Percentiles rank a stretch among this genome's conserved stretches.
phyloP scores from a whole-genome alignment of 805 yeast species.

The Kuraishia cidri region DNA sequence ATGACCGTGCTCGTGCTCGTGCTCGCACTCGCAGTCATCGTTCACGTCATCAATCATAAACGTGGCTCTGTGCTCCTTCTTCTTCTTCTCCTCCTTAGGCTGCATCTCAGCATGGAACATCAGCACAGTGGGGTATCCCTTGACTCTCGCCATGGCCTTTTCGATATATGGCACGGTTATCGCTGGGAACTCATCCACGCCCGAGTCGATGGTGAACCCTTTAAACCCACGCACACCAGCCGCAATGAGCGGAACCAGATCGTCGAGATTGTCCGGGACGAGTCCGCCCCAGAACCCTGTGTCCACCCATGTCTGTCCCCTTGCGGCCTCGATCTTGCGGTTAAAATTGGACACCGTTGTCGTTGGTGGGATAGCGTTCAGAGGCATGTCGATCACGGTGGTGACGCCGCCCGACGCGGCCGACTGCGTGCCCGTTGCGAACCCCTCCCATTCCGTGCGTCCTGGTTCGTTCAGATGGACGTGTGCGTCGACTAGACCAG shows the following conservation, averaged over 20 bases:
- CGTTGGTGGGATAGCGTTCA: conserved; percentile 94
- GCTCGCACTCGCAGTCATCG: conserved; percentile 2
- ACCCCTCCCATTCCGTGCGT: conserved; percentile 98
- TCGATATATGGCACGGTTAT: conserved; percentile 57
- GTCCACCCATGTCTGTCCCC: conserved; percentile 82
- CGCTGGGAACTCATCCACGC: conserved; percentile 95
- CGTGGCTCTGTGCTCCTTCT: conserved; percentile 4
- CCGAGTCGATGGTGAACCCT: conserved; percentile 86
- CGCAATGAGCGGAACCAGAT: conserved; percentile 65
- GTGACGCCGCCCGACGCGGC: conserved; percentile 97
- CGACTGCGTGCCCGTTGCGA: conserved; percentile 90
- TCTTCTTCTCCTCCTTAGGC: conserved; percentile 21
- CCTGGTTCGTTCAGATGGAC: conserved; percentile 97
- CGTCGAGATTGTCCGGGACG: conserved; percentile 66
- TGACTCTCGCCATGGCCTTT: conserved; percentile 54
- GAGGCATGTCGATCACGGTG: conserved; percentile 92
- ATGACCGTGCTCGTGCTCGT: not conserved
- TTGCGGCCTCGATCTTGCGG: conserved; percentile 69
- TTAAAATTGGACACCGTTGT: conserved; percentile 74
- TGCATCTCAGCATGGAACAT: conserved; percentile 95
- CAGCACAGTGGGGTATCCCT: conserved; percentile 57
- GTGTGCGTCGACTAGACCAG: conserved; percentile 90
- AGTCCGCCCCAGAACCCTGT: conserved; percentile 97
- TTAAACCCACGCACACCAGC: conserved; percentile 93
- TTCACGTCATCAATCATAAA: not conserved